Evolutionary conservation across 345 rosid genomes (phyloP), one percentile per base, ranked within the genome.

Genomic region (Adansonia digitata): DNA sequence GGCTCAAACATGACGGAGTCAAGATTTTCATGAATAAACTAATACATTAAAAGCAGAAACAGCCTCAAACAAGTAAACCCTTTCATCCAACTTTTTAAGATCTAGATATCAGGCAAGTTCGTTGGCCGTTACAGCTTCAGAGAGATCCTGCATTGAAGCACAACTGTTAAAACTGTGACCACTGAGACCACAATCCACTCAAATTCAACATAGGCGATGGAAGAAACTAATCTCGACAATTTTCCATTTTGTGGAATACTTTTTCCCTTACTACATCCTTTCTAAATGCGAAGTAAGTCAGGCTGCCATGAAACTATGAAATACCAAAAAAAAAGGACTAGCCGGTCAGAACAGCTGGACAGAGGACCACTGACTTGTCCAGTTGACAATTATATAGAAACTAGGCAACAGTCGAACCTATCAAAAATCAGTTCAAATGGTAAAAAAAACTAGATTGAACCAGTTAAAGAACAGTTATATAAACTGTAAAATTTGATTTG

Each of bases 31-130:
- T 9, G 27, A 35, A 51, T n/a, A 55, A 52, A 79, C 90, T 60
- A 76, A 93, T 98, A 97, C 98, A 71, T 96, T 97, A 78, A 84
- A 85, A 69, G 92, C 93, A 51, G 99, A 96, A 76, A 86, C 94
- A 55, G 98, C 99, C 85, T 96, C 98, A 56, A 89, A 90, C 92
- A 86, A 90, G 86, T 82, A 93, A 79, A 91, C 91, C 83, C 99
- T 88, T 79, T 92, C 93, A 24, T 93, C 98, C 83, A 96, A 78
- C 80, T 96, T 96, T 84, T 93, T 93, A 20, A 96, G 92, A 82
- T 96, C 98, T 34, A 96, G 81, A 77, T 93, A 96, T 61, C 83
- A 82, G 49, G 85, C 91, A 15, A 96, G 86, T 81, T 96, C 97
- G 57, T 96, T 98, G 35, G 94, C 87, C 5, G 97, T 86, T 65